Conservation (phyloP, 139 green algal species). For the Mychonastes homosphaera region DNA sequence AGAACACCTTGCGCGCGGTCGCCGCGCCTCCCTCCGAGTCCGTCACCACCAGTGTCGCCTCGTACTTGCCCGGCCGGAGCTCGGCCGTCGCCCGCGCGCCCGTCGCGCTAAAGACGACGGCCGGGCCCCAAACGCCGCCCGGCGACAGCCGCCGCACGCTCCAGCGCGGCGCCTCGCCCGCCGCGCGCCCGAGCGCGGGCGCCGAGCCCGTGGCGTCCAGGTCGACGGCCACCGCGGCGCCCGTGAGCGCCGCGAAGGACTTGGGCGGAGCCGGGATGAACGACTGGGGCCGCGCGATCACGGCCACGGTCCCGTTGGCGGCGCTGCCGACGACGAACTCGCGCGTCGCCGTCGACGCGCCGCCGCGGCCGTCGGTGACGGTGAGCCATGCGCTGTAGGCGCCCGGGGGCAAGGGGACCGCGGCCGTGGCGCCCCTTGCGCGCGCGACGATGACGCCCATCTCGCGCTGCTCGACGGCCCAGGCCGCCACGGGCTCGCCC, state of each 20-base stretch:
- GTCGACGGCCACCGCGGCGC: slow-evolving; percentile 1
- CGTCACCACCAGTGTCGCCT: slow-evolving; percentile 1
- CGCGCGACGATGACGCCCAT: not conserved
- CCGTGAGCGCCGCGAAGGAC: not conserved
- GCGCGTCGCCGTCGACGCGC: not conserved
- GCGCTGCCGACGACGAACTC: slow-evolving; percentile 10
- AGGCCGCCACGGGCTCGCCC: no score
- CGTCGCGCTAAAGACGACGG: no score
- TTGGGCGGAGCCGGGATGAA: slow-evolving; percentile 4
- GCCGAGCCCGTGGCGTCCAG: slow-evolving; percentile 13
- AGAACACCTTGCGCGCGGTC: slow-evolving; percentile 1
- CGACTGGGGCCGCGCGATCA: slow-evolving; percentile 14
- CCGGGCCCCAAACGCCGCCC: no score
- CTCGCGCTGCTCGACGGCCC: no score
- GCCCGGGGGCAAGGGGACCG: slow-evolving; percentile 1
- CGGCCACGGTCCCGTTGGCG: slow-evolving; percentile 1
- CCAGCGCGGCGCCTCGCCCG: no score
- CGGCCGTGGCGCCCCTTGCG: not conserved
- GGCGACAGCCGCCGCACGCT: no score
- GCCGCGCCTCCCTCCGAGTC: slow-evolving; percentile 8
- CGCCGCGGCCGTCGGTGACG: slow-evolving; percentile 9
- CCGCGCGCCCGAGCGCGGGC: not conserved
- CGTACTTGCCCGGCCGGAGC: slow-evolving; percentile 9
- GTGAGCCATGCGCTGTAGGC: slow-evolving; percentile 4
- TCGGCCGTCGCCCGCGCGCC: not conserved